Conservation (phyloP, 345 rosid genomes). For the Populus pruinosa region DNA sequence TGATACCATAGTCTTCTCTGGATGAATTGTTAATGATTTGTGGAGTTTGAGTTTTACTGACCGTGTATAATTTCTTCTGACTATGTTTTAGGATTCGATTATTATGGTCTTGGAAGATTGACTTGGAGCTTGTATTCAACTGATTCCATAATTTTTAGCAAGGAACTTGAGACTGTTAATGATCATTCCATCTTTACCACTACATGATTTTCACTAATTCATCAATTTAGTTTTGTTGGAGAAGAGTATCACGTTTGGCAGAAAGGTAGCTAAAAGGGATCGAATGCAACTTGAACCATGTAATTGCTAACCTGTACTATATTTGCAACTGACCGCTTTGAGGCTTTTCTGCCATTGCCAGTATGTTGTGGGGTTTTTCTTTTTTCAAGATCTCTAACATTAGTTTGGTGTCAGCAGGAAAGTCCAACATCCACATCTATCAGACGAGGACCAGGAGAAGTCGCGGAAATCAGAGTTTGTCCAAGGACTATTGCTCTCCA, state of each 20-base stretch:
- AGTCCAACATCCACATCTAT: conserved; percentile 19
- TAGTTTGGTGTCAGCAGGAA: conserved; percentile 30
- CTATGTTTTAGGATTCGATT: not conserved
- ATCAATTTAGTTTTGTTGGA: not conserved
- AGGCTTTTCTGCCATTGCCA: no score
- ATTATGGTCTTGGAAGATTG: not conserved
- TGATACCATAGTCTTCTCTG: not conserved
- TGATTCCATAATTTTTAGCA: not conserved
- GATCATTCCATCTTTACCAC: not conserved
- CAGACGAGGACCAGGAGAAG: conserved; percentile 54
- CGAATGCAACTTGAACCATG: not conserved
- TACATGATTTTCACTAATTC: not conserved
- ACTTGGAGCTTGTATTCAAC: not conserved
- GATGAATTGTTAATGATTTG: not conserved
- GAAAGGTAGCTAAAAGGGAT: not conserved
- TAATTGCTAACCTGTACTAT: not conserved
- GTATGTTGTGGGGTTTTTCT: not conserved
- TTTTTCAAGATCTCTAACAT: conserved; percentile 12
- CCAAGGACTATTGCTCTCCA: conserved; percentile 47
- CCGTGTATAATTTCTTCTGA: not conserved
- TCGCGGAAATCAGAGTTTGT: conserved; percentile 47
- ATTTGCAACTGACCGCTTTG: not conserved
- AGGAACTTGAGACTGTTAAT: not conserved
- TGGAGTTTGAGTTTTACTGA: not conserved
- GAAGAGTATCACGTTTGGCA: not conserved